phyloP scores from a whole-genome alignment of 495 filamentous ascomycete genomes.

The Penicillium ucsense region DNA sequence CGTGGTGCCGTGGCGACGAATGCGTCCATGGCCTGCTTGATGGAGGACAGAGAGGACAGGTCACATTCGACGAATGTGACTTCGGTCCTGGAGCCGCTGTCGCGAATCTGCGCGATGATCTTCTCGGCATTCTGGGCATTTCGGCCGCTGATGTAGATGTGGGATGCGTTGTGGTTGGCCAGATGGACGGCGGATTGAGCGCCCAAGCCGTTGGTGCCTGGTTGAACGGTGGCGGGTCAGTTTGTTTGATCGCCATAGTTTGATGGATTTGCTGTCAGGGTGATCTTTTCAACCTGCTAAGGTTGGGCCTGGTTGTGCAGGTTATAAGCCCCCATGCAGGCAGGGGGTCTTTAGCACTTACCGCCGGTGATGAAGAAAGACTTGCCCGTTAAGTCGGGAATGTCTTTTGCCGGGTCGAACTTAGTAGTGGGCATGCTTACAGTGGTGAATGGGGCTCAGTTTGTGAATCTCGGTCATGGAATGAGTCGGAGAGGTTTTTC shows the following conservation, averaged over 20 bases:
- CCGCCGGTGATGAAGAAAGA: slow-evolving; percentile 52
- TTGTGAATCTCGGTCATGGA: too few species aligned
- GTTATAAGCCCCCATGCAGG: too few species aligned
- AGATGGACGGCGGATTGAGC: slow-evolving; percentile 42
- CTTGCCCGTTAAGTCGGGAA: slow-evolving; percentile 42
- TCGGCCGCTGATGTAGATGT: slow-evolving; percentile 52
- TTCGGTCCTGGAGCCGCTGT: slow-evolving; percentile 10
- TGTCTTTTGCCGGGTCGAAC: slow-evolving; percentile 28
- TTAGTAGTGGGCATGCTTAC: slow-evolving; percentile 2
- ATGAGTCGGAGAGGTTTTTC: too few species aligned
- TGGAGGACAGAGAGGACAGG: slow-evolving; percentile 35
- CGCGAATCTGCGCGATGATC: slow-evolving; percentile 34
- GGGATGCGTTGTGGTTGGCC: slow-evolving; percentile 41
- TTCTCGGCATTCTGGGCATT: slow-evolving; percentile 31
- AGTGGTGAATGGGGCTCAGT: too few species aligned
- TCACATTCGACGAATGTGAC: slow-evolving; percentile 36
- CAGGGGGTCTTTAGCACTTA: slow-evolving; percentile 11
- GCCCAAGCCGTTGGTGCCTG: slow-evolving; percentile 46
- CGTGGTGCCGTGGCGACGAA: slow-evolving; percentile 21
- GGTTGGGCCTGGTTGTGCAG: too few species aligned
- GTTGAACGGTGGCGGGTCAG: neutral
- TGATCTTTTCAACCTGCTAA: too few species aligned
- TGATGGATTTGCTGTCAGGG: too few species aligned
- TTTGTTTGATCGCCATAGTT: too few species aligned
- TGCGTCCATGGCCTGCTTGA: slow-evolving; percentile 24